Evolutionary conservation across 2,329 filamentous ascomycete genomes (phyloP).

Genomic region (Fusarium veterinarium): DNA sequence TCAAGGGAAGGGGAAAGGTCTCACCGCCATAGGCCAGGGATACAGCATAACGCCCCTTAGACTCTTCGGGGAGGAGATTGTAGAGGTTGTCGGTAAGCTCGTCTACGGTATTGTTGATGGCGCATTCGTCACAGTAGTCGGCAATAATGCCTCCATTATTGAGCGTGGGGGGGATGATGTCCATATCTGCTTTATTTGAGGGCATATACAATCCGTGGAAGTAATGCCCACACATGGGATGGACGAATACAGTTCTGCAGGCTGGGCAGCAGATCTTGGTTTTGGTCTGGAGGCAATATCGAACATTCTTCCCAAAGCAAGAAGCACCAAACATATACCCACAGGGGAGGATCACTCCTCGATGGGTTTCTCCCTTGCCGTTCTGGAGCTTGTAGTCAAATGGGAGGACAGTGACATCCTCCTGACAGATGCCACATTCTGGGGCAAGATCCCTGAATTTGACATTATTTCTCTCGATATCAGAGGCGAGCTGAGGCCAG

Average conservation of each 20-base stretch:
- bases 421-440: not conserved
- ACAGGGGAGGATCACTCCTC: not conserved
- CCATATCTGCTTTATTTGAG: accelerated
- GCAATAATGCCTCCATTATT: accelerated
- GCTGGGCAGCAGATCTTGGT: not conserved
- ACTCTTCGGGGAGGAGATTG: accelerated
- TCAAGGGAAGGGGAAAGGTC: accelerated
- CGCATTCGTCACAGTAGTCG: accelerated
- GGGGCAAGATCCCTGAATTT: not conserved
- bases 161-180: accelerated
- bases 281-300: accelerated
- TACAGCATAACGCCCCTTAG: accelerated
- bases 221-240: not conserved
- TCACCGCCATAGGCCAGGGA: accelerated
- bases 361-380: not conserved
- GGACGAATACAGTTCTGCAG: not conserved
- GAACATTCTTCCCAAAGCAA: not conserved
- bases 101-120: accelerated
- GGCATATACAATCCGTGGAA: accelerated
- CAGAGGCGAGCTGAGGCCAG: not conserved
- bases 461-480: not conserved
- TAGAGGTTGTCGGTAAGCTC: accelerated
- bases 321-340: not conserved
- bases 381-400: not conserved
- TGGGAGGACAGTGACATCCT: not conserved